These are phyloP conservation scores for Boletus subcaerulescens DNA, from an alignment of 768 basidiomycete species.

Conservation along the genomic window DNA sequence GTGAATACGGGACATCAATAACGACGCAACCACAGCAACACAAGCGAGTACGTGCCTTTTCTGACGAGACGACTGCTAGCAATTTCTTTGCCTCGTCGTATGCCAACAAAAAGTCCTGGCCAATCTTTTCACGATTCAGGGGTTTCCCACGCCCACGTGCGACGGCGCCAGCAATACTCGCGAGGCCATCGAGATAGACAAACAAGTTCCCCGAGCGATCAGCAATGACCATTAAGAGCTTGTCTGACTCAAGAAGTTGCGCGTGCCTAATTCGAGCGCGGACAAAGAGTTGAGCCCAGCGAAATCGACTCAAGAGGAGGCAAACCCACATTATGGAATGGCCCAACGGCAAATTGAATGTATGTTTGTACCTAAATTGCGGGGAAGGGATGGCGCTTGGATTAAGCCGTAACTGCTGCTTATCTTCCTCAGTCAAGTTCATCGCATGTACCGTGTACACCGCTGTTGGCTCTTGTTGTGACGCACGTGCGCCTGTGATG, in stretches of 20 bases:
- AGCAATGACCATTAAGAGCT: slow-evolving; percentile 41
- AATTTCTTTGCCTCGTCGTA: slow-evolving; percentile 53
- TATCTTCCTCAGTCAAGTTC: slow-evolving; percentile 28
- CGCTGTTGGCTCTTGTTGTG: slow-evolving; percentile 13
- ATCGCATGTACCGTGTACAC: slow-evolving; percentile 25
- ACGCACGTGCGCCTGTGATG: slow-evolving; percentile 3
- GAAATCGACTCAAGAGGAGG: background rate
- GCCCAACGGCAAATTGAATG: slow-evolving; percentile 19
- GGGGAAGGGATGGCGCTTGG: slow-evolving; percentile 22
- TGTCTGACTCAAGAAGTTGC: slow-evolving; percentile 42
- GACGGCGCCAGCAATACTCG: slow-evolving; percentile 33
- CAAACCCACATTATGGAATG: slow-evolving; percentile 18
- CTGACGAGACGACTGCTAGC: slow-evolving; percentile 42
- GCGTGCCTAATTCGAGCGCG: slow-evolving; percentile 25
- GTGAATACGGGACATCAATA: background rate
- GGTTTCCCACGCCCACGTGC: slow-evolving; percentile 23
- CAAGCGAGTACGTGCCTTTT: slow-evolving; percentile 33
- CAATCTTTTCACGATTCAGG: slow-evolving; percentile 46
- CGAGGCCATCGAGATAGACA: slow-evolving; percentile 39
- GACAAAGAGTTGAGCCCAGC: background rate
- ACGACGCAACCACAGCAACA: fast-evolving
- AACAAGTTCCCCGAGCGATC: slow-evolving; percentile 33
- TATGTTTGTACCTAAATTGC: slow-evolving; percentile 11
- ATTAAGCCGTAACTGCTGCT: slow-evolving; percentile 26
- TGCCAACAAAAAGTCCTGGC: slow-evolving; percentile 42